Base-by-base conservation (phyloP, 1,139 yeast species). In the Taphrina deformans region DNA sequence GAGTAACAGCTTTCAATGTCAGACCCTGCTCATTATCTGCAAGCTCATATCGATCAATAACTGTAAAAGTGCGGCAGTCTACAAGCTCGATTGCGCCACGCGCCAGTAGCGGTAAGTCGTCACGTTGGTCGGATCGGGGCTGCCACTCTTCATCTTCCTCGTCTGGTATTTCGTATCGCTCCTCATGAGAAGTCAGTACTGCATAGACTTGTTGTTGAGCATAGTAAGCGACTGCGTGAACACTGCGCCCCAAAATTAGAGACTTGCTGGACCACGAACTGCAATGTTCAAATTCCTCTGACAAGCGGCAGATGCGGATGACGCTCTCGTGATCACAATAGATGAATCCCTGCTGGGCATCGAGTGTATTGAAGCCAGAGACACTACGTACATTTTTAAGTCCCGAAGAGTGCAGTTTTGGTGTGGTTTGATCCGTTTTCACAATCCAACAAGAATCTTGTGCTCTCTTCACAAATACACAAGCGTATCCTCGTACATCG, bases 11-110 rank as follows among this genome's bases (percentile, higher is more conserved):
- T 70, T 84, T 81, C n/a, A 86, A 76, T 21, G 81, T 79, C 76
- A 84, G 78, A 3, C 85, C 86, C 14, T 87, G 79, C 67, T 91
- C 93, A 73, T 88, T 85, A 31, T 83, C 87, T 3, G 80, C 85
- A 58, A 89, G 79, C 48, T 84, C 87, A 21, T 60, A 68, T 14
- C 68, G 58, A 71, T 91, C 97, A 71, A 91, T 86, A 0, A 87
- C 83, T 0, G 84, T 78, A 96, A 96, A 91, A 21, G 85, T 85
- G 53, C 78, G 78, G 0, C 96, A 93, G 1, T 95, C 88, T 0
- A 92, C 72, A 55, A 92, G 77, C 66, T 85, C 82, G 9, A 92
- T 73, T 1, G 81, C 79, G 26, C 96, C 88, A 69, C 83, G 82
- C 69, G 79, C 85, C 2, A 85, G 78, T 23, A 72, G 72, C 0